Base-by-base conservation (phyloP, 768 basidiomycete genomes). In the Auriscalpium vulgare region DNA sequence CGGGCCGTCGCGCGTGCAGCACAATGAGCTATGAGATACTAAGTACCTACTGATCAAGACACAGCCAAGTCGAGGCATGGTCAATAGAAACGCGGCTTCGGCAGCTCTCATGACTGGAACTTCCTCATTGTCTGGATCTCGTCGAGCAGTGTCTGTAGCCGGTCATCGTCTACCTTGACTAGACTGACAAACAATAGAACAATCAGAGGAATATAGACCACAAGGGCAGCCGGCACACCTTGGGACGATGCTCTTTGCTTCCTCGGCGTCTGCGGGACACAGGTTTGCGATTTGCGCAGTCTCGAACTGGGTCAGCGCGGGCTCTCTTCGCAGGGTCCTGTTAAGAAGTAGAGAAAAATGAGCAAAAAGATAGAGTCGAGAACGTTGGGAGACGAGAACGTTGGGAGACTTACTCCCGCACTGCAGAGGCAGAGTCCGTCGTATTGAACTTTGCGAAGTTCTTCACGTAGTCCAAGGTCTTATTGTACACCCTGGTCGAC, bases 281-380 rank as follows among this genome's bases (percentile, higher is more conserved):
- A 95, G 70, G 64, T 95, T 95, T 14, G 91, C 91, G 53, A 95
- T 88, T 67, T 95, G 93, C 2, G 92, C 91, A 4, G 88, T 88
- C 74, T 95, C 93, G 62, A 94, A 95, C 64, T 90, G 89, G 2
- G 91, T 91, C 40, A 95, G 68, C 2, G 83, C 83, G 0, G 85
- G 81, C 64, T 93, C 90, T 61, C 90, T 77, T 51, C 87, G 80
- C 8, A 95, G 72, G 1, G 88, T 89, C 66, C 91, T 92, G 60
- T 34, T 43, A 37, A 10, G 49, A n/a, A 45, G 36, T 29, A 5
- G 4, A 29, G 7, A 1, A 36, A 35, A 38, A 37, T 21, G 8
- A 37, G 14, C 8, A 35, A 43, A 51, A n/a, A 37, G 1, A 9
- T 35, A n/a, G 35, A 38, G 14, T 10, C 21, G 11, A 49, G 40